Evolutionary conservation across 2,329 filamentous ascomycete genomes (phyloP).

Genomic region (Ophiostoma sp.): DNA sequence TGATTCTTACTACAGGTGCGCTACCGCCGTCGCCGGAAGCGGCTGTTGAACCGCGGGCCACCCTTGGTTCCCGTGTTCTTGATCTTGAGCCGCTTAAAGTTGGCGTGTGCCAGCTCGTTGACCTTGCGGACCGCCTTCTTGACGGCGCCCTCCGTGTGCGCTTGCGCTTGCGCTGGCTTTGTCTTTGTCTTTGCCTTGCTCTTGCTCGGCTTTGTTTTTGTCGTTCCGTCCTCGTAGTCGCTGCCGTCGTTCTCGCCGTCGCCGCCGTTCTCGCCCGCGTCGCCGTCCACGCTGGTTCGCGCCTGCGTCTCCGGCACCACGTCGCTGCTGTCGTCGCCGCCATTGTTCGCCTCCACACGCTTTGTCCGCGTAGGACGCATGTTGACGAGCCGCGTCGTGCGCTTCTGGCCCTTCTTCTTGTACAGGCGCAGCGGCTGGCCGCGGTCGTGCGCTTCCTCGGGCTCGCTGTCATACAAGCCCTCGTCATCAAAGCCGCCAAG

Average conservation of each 20-base stretch:
- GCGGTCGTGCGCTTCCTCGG: constrained; percentile 45
- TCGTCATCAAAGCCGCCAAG: constrained; percentile 62
- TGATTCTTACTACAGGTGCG: too few species aligned
- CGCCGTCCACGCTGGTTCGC: neutral
- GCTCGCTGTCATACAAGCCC: constrained; percentile 49
- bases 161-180: constrained; percentile 28
- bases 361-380: constrained; percentile 52
- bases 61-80: constrained; percentile 58
- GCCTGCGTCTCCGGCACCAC: constrained; percentile 31
- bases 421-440: constrained; percentile 58
- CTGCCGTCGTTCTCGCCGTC: constrained; percentile 30
- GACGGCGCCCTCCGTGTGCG: constrained; percentile 38
- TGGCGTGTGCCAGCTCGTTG: constrained; percentile 56
- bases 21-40: constrained; percentile 49
- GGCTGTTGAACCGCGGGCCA: constrained; percentile 49
- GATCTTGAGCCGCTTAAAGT: constrained; percentile 62
- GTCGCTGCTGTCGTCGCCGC: constrained; percentile 31
- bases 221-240: neutral
- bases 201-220: constrained; percentile 24
- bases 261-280: constrained; percentile 1
- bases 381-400: constrained; percentile 64
- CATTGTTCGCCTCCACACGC: constrained; percentile 39
- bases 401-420: constrained; percentile 81
- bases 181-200: constrained; percentile 11
- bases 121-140: constrained; percentile 55